phyloP scores from a whole-genome alignment of 805 yeast genomes.

The Saturnispora quitensis region DNA sequence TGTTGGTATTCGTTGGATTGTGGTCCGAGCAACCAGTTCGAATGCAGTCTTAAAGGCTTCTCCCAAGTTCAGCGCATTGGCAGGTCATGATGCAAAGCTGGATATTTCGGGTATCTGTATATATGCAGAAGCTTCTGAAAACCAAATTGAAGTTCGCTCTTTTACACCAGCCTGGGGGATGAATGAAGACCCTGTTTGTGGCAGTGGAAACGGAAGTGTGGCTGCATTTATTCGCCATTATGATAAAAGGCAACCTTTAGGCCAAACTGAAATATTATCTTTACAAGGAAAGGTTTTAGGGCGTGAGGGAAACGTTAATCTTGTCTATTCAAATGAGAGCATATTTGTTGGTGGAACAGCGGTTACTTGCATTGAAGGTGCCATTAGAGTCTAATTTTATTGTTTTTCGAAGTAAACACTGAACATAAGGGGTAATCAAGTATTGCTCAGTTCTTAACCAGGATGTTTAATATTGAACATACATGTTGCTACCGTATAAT shows the following conservation, averaged over 20 bases:
- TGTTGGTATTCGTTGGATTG: conserved; percentile 43
- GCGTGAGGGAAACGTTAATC: conserved; percentile 4
- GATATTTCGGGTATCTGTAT: conserved; percentile 30
- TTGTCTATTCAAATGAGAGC: not conserved
- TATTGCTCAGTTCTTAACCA: too few relatives aligned
- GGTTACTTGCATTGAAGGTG: conserved; percentile 8
- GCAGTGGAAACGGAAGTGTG: conserved; percentile 34
- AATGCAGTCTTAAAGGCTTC: conserved; percentile 26
- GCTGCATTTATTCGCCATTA: conserved; percentile 1
- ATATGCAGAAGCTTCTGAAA: conserved; percentile 28
- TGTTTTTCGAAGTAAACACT: too few relatives aligned
- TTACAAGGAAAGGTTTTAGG: conserved; percentile 1
- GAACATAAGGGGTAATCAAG: too few relatives aligned
- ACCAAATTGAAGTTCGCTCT: conserved; percentile 34
- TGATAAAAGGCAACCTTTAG: not conserved
- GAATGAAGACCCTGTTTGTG: conserved; percentile 48
- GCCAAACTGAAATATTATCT: not conserved
- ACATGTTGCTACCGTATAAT: too few relatives aligned
- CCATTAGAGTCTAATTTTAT: not conserved
- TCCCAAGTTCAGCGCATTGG: conserved; percentile 26
- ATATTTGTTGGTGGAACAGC: conserved; percentile 6
- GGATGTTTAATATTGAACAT: too few relatives aligned
- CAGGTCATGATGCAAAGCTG: conserved; percentile 13
- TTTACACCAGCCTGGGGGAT: conserved; percentile 28
- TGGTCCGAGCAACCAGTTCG: conserved; percentile 26